phyloP scores from a whole-genome alignment of 2,329 filamentous ascomycete species.

The Beauveria sp. region DNA sequence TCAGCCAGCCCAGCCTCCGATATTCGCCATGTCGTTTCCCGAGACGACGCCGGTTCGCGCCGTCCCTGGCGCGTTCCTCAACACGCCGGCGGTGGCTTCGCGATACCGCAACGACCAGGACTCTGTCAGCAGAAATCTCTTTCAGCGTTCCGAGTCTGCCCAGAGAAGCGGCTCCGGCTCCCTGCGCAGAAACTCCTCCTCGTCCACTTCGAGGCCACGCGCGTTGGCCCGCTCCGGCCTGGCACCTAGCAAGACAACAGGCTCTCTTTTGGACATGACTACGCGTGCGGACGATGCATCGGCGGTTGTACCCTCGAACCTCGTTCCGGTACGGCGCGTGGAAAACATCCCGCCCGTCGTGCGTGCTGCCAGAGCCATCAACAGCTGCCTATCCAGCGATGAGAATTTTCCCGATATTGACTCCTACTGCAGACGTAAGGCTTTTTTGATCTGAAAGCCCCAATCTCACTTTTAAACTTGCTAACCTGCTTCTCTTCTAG shows the following conservation, averaged over 20 bases:
- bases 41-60: conserved; percentile 61
- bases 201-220: conserved; percentile 6
- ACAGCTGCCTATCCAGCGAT: conserved; percentile 67
- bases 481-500: conserved; percentile 38
- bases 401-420: conserved; percentile 83
- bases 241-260: not conserved
- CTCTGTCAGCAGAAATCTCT: conserved; percentile 45
- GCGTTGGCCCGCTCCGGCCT: conserved; percentile 4
- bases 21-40: conserved; percentile 43
- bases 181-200: conserved; percentile 2
- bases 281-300: conserved; percentile 11
- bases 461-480: not conserved
- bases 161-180: not conserved
- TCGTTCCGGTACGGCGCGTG: conserved; percentile 36
- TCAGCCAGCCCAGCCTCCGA: not conserved
- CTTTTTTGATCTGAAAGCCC: not conserved
- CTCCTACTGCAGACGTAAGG: conserved; percentile 79
- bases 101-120: conserved; percentile 38
- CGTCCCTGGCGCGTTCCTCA: conserved; percentile 67
- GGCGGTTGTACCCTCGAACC: conserved; percentile 24
- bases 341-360: conserved; percentile 58
- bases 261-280: conserved; percentile 2
- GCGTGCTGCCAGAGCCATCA: conserved; percentile 77
- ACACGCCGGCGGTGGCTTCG: conserved; percentile 59
- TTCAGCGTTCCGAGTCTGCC: conserved; percentile 24